Base-by-base conservation (phyloP, 139 green algal genomes). In the Chlorella sp. region DNA sequence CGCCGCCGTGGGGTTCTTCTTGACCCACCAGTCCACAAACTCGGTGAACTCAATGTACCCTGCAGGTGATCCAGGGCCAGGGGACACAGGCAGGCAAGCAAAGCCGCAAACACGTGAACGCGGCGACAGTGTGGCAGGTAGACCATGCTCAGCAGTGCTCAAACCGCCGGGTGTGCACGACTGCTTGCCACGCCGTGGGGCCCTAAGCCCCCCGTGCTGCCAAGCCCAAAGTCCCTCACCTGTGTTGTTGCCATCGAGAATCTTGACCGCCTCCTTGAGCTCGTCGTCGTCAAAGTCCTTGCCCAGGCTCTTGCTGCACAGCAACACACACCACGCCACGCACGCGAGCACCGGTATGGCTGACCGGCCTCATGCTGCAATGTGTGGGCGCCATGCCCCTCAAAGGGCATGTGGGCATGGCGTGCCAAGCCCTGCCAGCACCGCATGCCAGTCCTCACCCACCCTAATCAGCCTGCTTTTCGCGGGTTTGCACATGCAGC, bases 241-340 rank as follows among this genome's bases (percentile, higher is more conserved):
- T 74, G 82, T 86, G 1, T 74, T 70, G 31, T 83, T 81, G 10
- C 77, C 88, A 73, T 94, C 88, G 35, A 94, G 73, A 1, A 93
- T 61, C 35, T 80, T 70, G 17, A 94, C 33, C 1, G 86, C 89
- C 34, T 81, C 85, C 62, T 82, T 79, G 3, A 84, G 17, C 70
- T 94, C 88, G 10, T 76, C 80, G 0, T 82, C 77, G 14, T 62
- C 69, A 36, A 94, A 62, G 1, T 87, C 67, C 27, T 79, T 81
- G 32, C 82, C 83, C 61, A 86, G 75, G 31, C 72, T 49, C 10
- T 33, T 34, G 71, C 85, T 90, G 78, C 61, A 67, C 17, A n/a
- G 27, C 55, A 63, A 63, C 23, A 4, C 26, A 14, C 14, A 29
- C 55, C 26, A 31, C 14, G 4, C 17, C 23, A 29, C 27, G 55